phyloP scores from a whole-genome alignment of 257 asterid species.

The Solanum boliviense region DNA sequence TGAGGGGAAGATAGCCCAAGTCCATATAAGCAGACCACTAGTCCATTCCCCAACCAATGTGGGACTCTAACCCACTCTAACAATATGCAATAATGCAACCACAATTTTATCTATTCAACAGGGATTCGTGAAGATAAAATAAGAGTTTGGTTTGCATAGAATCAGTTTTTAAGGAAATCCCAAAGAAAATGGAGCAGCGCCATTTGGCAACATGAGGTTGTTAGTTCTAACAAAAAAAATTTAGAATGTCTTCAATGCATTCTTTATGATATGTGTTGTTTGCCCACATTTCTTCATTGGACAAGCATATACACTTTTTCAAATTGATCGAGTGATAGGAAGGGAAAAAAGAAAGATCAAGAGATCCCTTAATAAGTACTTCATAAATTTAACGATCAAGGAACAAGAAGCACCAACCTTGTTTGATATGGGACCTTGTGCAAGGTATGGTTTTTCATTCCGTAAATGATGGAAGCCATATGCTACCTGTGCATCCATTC shows the following conservation, averaged over 20 bases:
- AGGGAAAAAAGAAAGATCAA: neutral
- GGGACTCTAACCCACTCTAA: neutral
- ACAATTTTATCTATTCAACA: neutral
- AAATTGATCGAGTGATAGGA: neutral
- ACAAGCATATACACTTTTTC: neutral
- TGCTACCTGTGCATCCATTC: conserved; percentile 98
- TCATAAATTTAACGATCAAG: neutral
- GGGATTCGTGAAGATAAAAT: neutral
- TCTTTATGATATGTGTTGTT: neutral
- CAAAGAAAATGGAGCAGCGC: neutral
- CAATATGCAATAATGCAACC: neutral
- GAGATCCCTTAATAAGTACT: neutral
- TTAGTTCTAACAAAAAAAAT: neutral
- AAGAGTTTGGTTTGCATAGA: neutral
- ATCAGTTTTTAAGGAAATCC: neutral
- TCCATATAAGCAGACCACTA: neutral
- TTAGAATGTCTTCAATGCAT: neutral
- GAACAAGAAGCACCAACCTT: conserved; percentile 39
- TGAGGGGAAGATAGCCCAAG: neutral
- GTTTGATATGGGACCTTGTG: conserved; percentile 89
- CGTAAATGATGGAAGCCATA: conserved; percentile 94
- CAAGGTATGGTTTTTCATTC: conserved; percentile 84
- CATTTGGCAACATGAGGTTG: neutral
- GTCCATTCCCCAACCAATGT: neutral
- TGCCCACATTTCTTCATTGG: neutral